Base-by-base conservation (phyloP, 2,329 filamentous ascomycete species). In the Geoglossum cookeanum region DNA sequence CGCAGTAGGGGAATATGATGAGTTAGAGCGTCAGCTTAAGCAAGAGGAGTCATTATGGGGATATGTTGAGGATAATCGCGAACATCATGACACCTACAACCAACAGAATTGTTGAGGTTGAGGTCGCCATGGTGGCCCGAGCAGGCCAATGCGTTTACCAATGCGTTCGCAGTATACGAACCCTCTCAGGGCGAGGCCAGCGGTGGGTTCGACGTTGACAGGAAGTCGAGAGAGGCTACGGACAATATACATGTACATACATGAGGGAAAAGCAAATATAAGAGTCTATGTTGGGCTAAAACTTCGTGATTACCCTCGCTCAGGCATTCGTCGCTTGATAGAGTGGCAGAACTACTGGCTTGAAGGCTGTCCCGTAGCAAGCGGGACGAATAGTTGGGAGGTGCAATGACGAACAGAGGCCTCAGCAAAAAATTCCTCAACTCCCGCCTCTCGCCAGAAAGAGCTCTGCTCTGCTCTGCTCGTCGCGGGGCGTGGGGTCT, bases 261-360 rank as follows among this genome's bases (percentile, higher is more conserved):
- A 53, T 45, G 42, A 37, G 49, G 49, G 17, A 53, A 51, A 53
- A 53, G 49, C 49, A 53, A 45, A 53, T 53, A 53, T 30, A 32
- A n/a, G 32, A 37, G 17, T 29, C 49, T 17, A 22, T 22, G 42
- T 45, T 45, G 42, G 42, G 42, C 17, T 22, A 45, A 45, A 42
- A 45, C n/a, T 45, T 17, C 17, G 27, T 35, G 33, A 3, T 53
- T 53, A 53, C 49, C 49, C 49, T 53, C 49, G 49, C 49, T 37
- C 49, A 37, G 30, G 7, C 22, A 33, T 33, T 33, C 48, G 48
- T 52, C 48, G 48, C 32, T 52, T n/a, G 32, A 32, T 30, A n/a
- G 13, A 35, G 30, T 32, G 49, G 49, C 30, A 53, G 33, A 53
- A 35, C 37, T 32, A 53, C 49, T 53, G 49, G 49, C 29, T 53